phyloP scores from a whole-genome alignment of 2,329 filamentous ascomycete genomes.

The Trichophyton simii region DNA sequence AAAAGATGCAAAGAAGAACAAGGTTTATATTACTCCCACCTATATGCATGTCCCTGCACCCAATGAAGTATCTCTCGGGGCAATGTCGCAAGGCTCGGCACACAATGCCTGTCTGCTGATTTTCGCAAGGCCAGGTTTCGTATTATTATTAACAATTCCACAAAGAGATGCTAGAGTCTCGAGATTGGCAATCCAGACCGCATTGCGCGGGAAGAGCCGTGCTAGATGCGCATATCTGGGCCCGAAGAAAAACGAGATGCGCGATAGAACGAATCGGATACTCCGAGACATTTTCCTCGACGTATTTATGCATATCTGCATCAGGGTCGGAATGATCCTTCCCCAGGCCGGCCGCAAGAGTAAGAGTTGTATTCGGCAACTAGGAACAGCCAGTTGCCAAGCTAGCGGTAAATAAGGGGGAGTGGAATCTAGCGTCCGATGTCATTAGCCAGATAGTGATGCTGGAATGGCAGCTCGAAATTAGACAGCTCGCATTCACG shows the following conservation, averaged over 20 bases:
- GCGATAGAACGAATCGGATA: conserved; percentile 3
- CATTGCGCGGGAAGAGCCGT: neutral
- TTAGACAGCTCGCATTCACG: neutral
- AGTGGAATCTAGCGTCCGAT: neutral
- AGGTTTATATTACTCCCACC: conserved; percentile 3
- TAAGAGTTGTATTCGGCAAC: conserved; percentile 1
- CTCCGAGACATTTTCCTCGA: neutral
- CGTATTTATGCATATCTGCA: conserved; percentile 3
- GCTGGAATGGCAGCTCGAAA: neutral
- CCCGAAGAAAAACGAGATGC: neutral
- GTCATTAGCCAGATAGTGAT: neutral
- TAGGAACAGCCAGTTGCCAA: neutral
- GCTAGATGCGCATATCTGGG: neutral
- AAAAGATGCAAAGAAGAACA: neutral
- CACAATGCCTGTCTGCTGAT: neutral
- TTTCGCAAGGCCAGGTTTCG: neutral
- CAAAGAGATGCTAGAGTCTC: conserved; percentile 1
- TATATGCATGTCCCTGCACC: neutral
- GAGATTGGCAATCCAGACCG: neutral
- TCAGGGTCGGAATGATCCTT: conserved; percentile 1
- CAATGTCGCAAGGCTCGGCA: conserved; percentile 2
- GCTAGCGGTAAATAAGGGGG: neutral
- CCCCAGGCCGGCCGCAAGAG: neutral
- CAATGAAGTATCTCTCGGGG: neutral
- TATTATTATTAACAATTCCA: conserved; percentile 1